Percentiles rank a stretch among this genome's conserved stretches.
These are phyloP conservation scores for Tetracladium maxilliforme DNA, from an alignment of 2,329 filamentous ascomycete species.

Conservation along the genomic window DNA sequence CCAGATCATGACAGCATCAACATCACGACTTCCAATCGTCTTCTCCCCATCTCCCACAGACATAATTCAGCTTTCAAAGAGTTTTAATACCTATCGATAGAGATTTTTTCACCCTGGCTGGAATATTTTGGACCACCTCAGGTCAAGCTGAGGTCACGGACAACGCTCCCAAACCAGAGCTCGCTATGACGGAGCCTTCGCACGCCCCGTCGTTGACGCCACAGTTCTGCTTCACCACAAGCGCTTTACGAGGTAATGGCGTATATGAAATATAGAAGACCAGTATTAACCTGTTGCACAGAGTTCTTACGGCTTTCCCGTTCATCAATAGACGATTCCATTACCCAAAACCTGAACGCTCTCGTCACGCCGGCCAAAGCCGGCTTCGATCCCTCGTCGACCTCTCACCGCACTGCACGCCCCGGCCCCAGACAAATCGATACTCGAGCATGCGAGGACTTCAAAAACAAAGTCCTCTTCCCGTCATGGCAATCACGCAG, in stretches of 20 bases:
- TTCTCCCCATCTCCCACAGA: no score
- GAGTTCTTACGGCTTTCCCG: constrained; percentile 86
- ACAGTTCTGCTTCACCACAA: constrained; percentile 65
- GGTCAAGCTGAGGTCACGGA: constrained; percentile 9
- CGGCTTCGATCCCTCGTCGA: constrained; percentile 71
- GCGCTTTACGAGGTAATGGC: constrained; percentile 47
- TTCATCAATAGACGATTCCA: constrained; percentile 78
- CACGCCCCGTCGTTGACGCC: constrained; percentile 42
- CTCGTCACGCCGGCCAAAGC: constrained; percentile 58
- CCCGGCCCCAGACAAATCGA: constrained; percentile 38
- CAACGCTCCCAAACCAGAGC: constrained; percentile 3
- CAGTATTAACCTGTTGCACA: constrained; percentile 17
- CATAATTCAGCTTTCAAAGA: no score
- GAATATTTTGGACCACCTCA: constrained; percentile 13
- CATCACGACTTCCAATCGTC: no score
- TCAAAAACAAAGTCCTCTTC: constrained; percentile 69
- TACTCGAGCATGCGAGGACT: constrained; percentile 46
- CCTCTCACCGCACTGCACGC: constrained; percentile 42
- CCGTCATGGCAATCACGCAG: constrained; percentile 76
- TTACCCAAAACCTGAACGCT: constrained; percentile 84
- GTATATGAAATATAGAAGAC: background rate
- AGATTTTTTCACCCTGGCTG: constrained; percentile 11
- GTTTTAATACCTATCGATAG: no score
- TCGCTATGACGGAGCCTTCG: constrained; percentile 12
- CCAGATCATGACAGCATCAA: no score